Base-by-base conservation (phyloP, 345 rosid species). In the Toxicodendron radicans region DNA sequence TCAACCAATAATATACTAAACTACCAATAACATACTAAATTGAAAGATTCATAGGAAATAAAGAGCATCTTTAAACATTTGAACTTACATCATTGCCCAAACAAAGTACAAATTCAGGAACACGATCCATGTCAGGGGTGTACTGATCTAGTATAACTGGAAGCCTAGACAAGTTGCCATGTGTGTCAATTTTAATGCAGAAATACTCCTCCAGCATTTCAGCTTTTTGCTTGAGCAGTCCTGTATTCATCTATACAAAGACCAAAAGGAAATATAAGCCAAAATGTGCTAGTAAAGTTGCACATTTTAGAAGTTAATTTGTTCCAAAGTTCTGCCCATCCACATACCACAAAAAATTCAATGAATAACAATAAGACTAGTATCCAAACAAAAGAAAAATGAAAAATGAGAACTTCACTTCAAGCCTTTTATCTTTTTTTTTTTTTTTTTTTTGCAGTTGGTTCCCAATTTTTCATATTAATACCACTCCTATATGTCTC, bases 131-230 rank as follows among this genome's bases (percentile, higher is more conserved):
- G 81, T 93, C 98, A 64, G 97, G 99, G 30, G 85, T 88, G 80
- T 91, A 84, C 82, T 95, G 99, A 75, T 95, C 99, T 71, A 95
- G 97, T 76, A 95, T 81, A 72, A 93, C 91, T 59, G 98, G 99
- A 76, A 95, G 93, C 87, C 93, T 85, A 64, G 87, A 87, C 76
- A 95, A 87, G 67, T 87, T 85, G 71, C 94, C 94, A 67, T 85
- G 78, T 35, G 86, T 52, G 74, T 91, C 93, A 32, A 95, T 82
- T 79, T 79, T 81, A 76, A 95, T 79, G 71, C 93, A 52, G 78
- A 95, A 95, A 76, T 91, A 95, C 80, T 95, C 99, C 70, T 87
- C 93, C 52, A 95, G 87, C 95, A 95, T 73, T 71, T 92, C 97
- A 20, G 82, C 73, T 77, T 90, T 89, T 67, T 89, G 86, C 85